Conservation (phyloP, 1,139 yeast genomes). For the Ogataea hybrid region DNA sequence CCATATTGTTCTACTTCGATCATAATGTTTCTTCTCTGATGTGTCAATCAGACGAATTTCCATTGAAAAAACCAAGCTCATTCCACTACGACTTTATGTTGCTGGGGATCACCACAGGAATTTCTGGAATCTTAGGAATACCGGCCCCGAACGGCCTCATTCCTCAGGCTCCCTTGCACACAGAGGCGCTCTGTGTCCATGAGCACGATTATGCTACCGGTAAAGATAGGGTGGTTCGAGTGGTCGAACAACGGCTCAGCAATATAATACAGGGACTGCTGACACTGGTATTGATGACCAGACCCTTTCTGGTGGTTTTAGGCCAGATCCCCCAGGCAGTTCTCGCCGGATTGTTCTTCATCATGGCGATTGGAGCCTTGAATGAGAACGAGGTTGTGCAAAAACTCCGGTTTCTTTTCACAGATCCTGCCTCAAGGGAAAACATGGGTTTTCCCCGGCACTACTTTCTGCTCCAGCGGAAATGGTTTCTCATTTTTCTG, state of each 20-base stretch:
- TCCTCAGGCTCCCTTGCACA: constrained; percentile 96
- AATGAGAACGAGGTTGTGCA: constrained; percentile 63
- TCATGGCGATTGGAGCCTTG: constrained; percentile 86
- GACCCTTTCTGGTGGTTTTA: constrained; percentile 78
- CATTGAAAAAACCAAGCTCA: constrained; percentile 78
- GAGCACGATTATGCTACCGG: constrained; percentile 38
- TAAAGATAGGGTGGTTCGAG: constrained; percentile 46
- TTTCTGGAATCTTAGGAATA: constrained; percentile 82
- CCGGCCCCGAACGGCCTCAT: constrained; percentile 97
- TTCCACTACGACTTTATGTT: constrained; percentile 93
- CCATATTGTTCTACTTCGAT: constrained; percentile 86
- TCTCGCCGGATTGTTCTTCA: constrained; percentile 85
- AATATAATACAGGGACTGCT: constrained; percentile 82
- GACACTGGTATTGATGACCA: constrained; percentile 83
- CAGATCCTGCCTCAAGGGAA: constrained; percentile 45
- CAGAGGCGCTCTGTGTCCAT: constrained; percentile 69
- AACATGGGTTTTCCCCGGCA: constrained; percentile 27
- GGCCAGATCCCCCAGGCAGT: constrained; percentile 94
- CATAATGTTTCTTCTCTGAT: constrained; percentile 92
- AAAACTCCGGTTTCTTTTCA: constrained; percentile 59
- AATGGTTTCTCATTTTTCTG: constrained; percentile 56
- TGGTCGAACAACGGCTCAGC: constrained; percentile 87
- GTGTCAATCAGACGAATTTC: constrained; percentile 82
- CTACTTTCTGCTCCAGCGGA: constrained; percentile 36
- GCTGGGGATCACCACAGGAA: constrained; percentile 81